phyloP scores from a whole-genome alignment of 192 early-diverging fungal species.

The Backusella tarrabulga region DNA sequence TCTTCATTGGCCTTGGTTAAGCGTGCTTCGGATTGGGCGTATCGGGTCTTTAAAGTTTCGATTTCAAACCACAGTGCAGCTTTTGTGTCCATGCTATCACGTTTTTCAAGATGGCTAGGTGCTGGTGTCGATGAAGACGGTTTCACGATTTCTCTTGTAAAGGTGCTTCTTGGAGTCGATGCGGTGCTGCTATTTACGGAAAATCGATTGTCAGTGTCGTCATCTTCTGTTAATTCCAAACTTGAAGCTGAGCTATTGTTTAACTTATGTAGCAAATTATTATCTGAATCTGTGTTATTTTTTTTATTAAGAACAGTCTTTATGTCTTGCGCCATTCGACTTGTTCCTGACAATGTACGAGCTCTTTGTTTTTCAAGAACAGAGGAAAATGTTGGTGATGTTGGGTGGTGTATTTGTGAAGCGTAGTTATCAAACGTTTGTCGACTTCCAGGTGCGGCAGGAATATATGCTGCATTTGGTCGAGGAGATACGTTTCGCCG shows the following conservation, averaged over 20 bases:
- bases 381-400: neutral
- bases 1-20: slow-evolving; percentile 1
- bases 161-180: neutral
- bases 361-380: neutral
- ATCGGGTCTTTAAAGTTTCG: slow-evolving; percentile 11
- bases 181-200: neutral
- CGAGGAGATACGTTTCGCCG: neutral
- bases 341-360: neutral
- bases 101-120: neutral
- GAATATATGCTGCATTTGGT: slow-evolving; percentile 3
- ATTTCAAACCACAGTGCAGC: slow-evolving; percentile 8
- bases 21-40: neutral
- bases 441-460: neutral
- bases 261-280: neutral
- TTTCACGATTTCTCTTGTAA: neutral
- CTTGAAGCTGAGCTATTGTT: slow-evolving; percentile 5
- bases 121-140: neutral
- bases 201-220: neutral
- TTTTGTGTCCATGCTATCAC: neutral
- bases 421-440: neutral
- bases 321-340: slow-evolving; percentile 1
- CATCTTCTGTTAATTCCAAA: slow-evolving; percentile 4
- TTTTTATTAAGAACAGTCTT: neutral
- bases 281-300: neutral
- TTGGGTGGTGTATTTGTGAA: neutral